These are phyloP conservation scores for Musa balbisiana DNA, from an alignment of 202 grass and related monocot species.

Conservation along the genomic window DNA sequence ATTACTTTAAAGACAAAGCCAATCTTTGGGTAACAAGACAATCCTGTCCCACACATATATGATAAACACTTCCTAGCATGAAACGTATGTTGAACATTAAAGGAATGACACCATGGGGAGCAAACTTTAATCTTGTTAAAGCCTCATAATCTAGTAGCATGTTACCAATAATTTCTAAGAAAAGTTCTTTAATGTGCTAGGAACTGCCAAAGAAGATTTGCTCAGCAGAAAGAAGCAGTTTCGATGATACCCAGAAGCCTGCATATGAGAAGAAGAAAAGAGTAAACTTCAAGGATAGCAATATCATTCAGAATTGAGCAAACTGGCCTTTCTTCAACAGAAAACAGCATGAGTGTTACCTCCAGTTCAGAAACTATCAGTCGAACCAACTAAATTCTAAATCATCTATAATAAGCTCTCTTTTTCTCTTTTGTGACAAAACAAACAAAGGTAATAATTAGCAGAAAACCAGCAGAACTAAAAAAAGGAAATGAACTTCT, in stretches of 20 bases:
- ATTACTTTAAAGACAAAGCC: background rate
- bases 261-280: background rate
- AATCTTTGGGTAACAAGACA: too few relatives aligned
- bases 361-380: background rate
- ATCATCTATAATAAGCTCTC: too few relatives aligned
- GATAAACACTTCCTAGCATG: background rate
- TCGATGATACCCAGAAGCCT: slow-evolving; percentile 2
- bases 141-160: background rate
- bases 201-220: slow-evolving; percentile 30
- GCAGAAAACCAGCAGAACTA: too few relatives aligned
- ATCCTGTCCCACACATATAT: background rate
- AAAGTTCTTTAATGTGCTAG: slow-evolving; percentile 9
- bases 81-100: background rate
- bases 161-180: background rate
- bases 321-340: too few relatives aligned
- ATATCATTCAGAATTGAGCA: background rate
- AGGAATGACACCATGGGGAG: background rate
- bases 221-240: slow-evolving; percentile 36
- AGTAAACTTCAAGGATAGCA: slow-evolving; percentile 1
- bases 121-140: background rate
- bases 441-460: too few relatives aligned
- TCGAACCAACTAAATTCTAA: background rate
- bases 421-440: too few relatives aligned
- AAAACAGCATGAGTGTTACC: background rate
- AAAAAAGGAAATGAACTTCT: too few relatives aligned